A percentile compares a stretch with the other conserved stretches of the same genome.
Conservation (phyloP, 164 flowering plant genomes). For the Piper longum region DNA sequence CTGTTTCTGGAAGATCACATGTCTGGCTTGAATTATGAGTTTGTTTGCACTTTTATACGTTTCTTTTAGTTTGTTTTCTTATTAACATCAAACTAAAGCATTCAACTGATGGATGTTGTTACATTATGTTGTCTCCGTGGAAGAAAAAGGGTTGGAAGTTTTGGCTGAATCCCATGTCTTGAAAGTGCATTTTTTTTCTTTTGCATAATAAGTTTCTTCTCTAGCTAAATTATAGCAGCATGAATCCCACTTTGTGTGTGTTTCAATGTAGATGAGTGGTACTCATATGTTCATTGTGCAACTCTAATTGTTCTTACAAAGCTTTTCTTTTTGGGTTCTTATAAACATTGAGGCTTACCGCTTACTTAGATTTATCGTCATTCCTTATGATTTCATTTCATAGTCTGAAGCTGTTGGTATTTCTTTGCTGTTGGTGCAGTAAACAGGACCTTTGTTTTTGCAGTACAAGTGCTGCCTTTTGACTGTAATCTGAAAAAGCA, state of each 20-base stretch:
- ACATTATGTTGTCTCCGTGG: neutral
- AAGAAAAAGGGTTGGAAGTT: neutral
- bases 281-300: no score
- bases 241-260: neutral
- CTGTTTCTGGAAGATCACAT: no score
- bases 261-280: no score
- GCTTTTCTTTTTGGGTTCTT: neutral
- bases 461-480: neutral
- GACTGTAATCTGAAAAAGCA: neutral
- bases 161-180: neutral
- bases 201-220: no score
- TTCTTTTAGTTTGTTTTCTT: no score
- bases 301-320: no score
- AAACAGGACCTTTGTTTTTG: neutral
- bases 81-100: no score
- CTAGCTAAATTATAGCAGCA: neutral
- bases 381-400: neutral
- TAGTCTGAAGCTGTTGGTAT: neutral
- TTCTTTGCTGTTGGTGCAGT: neutral
- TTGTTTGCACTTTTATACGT: no score
- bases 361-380: no score
- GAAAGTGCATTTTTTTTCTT: neutral
- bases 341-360: no score
- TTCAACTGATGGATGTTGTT: no score
- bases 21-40: no score